Conservation (phyloP, 306 rosid species). For the Trifolium repens region DNA sequence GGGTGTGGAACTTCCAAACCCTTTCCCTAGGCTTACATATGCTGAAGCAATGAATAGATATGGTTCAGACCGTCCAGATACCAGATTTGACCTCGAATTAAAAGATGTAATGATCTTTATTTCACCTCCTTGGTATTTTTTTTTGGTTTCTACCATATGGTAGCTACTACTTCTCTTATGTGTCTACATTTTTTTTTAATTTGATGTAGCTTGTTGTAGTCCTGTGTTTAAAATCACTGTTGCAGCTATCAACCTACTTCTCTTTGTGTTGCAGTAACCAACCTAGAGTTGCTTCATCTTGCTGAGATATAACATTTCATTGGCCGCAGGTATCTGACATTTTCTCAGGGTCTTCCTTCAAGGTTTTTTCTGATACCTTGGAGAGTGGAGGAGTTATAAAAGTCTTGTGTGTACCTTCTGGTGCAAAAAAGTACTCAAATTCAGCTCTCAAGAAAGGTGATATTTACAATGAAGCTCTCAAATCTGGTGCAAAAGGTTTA, state of each 20-base stretch:
- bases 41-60: conserved; percentile 91
- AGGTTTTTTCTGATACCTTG: conserved; percentile 83
- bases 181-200: conserved; percentile 1
- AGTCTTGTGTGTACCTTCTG: conserved; percentile 78
- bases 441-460: conserved; percentile 91
- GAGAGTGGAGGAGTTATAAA: conserved; percentile 75
- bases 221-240: conserved; percentile 10
- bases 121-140: conserved; percentile 28
- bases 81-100: conserved; percentile 86
- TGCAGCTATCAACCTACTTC: no score
- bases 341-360: conserved; percentile 75
- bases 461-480: conserved; percentile 69
- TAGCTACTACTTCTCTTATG: background rate
- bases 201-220: conserved; percentile 22
- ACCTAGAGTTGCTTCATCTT: conserved; percentile 35
- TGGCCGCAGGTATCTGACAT: conserved; percentile 81
- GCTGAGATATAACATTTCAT: conserved; percentile 26
- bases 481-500: conserved; percentile 93
- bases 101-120: conserved; percentile 71
- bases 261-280: conserved; percentile 6
- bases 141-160: conserved; percentile 27
- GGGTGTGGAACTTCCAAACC: conserved; percentile 80
- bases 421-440: conserved; percentile 80
- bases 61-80: conserved; percentile 92
- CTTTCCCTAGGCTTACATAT: conserved; percentile 98